Base-by-base conservation (phyloP, 140 eudicot genomes). In the Erigeron philadelphicus region DNA sequence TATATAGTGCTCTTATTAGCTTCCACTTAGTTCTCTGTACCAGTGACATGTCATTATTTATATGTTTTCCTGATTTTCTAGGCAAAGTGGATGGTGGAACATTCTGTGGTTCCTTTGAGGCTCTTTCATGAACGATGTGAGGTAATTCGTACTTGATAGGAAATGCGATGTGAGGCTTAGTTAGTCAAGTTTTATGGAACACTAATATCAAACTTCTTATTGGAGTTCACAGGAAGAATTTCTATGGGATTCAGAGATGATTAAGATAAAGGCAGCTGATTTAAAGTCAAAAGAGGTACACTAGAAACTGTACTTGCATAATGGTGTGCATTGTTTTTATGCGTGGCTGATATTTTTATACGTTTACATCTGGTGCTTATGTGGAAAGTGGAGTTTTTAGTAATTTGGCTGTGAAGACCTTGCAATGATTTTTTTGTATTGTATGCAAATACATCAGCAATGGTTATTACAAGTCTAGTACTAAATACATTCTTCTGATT, bases 41-140 rank as follows among this genome's bases (percentile, higher is more conserved):
- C 17, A 10, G 67, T 70, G 44, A 38, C 58, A 71, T 77, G 58
- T 65, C 66, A 53, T 61, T 18, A 45, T 7, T 62, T 16, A 61
- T n/a, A 57, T 72, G 63, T 13, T 74, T 77, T 23, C 66, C 63
- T 62, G 49, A 19, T 67, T 68, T 74, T 58, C 16, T 57, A 94
- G 99, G 99, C 97, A 46, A 94, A 83, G 76, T 94, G 99, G 99
- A 76, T 87, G 80, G 99, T 94, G 62, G 99, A 94, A 76, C 80
- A 85, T 72, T 72, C 99, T 49, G 59, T 94, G 72, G 95, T 94
- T 15, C 87, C 99, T 21, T 72, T 89, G 80, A 89, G 87, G 76
- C 82, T 83, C 63, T 94, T 94, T 53, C 99, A 94, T 76, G 99
- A 94, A 82, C 99, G 99, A 13, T 94, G 99, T 73, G 99, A 94